Evolutionary conservation across 768 basidiomycete species (phyloP).

Genomic region (Pisolithus albus): DNA sequence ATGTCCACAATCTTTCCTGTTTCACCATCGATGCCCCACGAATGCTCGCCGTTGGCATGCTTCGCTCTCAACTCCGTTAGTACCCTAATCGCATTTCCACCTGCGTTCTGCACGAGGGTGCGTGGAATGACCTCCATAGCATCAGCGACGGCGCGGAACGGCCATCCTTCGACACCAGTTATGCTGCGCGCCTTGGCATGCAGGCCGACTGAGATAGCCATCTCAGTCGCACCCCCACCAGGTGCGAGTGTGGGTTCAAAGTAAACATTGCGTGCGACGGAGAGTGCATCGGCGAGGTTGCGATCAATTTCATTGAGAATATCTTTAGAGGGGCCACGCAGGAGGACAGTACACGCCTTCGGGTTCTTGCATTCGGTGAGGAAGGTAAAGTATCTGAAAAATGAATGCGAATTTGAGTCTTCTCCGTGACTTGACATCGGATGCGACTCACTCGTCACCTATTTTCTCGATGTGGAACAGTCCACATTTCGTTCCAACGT

Average conservation of each 20-base stretch:
- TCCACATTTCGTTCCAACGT: conserved; percentile 90
- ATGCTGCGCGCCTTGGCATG: conserved; percentile 72
- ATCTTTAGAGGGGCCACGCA: conserved; percentile 96
- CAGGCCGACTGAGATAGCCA: conserved; percentile 90
- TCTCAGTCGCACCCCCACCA: conserved; percentile 96
- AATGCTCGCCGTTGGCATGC: conserved; percentile 84
- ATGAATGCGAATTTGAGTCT: neutral
- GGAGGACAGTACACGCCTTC: conserved; percentile 96
- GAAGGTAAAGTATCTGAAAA: conserved; percentile 87
- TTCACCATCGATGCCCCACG: conserved; percentile 94
- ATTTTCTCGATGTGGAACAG: conserved; percentile 97
- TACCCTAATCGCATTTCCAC: conserved; percentile 90
- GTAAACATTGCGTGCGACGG: conserved; percentile 92
- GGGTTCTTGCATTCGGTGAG: conserved; percentile 84
- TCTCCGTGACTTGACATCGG: neutral
- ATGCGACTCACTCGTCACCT: conserved; percentile 70
- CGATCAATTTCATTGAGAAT: conserved; percentile 98
- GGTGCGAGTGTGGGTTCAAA: conserved; percentile 94
- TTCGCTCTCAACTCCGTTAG: conserved; percentile 94
- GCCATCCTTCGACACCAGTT: conserved; percentile 86
- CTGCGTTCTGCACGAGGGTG: conserved; percentile 90
- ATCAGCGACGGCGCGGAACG: conserved; percentile 87
- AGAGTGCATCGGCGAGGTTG: conserved; percentile 96
- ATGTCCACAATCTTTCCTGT: conserved; percentile 95
- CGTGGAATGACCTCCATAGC: conserved; percentile 97